Evolutionary conservation across 108 stramenopile species (phyloP).

Genomic region (Pseudonitzschia pungens): DNA sequence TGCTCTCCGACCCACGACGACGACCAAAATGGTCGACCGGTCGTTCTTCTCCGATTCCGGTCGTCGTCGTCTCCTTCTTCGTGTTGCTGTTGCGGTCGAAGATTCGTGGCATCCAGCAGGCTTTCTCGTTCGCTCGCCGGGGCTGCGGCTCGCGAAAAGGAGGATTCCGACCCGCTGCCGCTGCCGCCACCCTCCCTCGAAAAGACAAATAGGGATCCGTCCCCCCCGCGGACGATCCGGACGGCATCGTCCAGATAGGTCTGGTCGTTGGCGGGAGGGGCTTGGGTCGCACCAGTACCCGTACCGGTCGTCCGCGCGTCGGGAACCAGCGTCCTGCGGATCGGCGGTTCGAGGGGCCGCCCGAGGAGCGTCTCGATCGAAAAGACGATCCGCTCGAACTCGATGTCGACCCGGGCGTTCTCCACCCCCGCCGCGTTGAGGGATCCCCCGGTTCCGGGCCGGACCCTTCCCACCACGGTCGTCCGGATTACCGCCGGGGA

Average conservation of each 20-base stretch:
- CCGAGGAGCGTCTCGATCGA: background rate
- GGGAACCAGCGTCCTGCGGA: constrained; percentile 11
- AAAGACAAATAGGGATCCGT: constrained; percentile 22
- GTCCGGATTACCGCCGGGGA: background rate
- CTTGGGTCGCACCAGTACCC: no score
- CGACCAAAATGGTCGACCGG: background rate
- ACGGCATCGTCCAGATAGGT: constrained; percentile 35
- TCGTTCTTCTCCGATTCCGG: no score
- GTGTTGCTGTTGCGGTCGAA: background rate
- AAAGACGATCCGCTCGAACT: constrained; percentile 10
- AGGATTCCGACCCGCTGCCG: constrained; percentile 30
- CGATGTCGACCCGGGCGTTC: constrained; percentile 4
- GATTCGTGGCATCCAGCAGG: background rate
- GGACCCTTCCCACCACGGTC: constrained; percentile 6
- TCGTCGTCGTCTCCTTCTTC: no score
- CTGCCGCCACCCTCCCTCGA: constrained; percentile 35
- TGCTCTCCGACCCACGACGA: background rate
- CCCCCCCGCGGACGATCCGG: constrained; percentile 31
- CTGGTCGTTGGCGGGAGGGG: constrained; percentile 30
- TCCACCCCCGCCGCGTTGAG: constrained; percentile 6
- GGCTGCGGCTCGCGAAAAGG: no score
- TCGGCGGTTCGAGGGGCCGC: background rate
- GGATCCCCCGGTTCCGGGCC: background rate
- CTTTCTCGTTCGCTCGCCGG: background rate
- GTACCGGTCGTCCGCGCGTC: background rate